Evolutionary conservation across 179 eudicot species (phyloP).

Genomic region (Camellia oleifera): DNA sequence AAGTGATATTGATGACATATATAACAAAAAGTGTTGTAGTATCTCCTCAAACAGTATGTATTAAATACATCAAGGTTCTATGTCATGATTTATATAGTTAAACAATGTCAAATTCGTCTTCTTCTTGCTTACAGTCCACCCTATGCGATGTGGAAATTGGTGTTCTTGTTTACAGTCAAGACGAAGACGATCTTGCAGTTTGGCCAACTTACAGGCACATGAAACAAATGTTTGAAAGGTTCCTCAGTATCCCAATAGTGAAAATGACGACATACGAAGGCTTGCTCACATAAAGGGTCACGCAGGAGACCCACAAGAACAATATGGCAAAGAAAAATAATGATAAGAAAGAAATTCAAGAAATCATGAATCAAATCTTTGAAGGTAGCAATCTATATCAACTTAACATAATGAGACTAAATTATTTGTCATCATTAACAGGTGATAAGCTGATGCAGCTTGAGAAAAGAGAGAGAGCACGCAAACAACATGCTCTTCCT

Average conservation of each 20-base stretch:
- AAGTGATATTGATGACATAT: no score
- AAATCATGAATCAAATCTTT: neutral
- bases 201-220: constrained; percentile 13
- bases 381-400: neutral
- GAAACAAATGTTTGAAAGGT: neutral
- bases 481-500: no score
- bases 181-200: neutral
- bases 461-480: neutral
- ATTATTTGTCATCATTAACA: neutral
- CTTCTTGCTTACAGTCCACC: neutral
- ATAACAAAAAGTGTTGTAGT: no score
- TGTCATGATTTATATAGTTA: no score
- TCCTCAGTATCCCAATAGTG: neutral
- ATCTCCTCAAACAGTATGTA: no score
- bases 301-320: neutral
- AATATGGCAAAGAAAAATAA: neutral
- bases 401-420: neutral
- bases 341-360: neutral
- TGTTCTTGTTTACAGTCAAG: constrained; percentile 11
- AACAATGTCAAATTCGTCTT: no score
- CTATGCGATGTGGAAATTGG: constrained; percentile 22
- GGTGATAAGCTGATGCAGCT: neutral
- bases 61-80: no score
- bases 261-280: neutral
- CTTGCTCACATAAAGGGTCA: neutral